A percentile compares a stretch with the other conserved stretches of the same genome.
These are phyloP conservation scores for Cyclotella kingstonii DNA, from an alignment of 108 stramenopile species.

Conservation along the genomic window DNA sequence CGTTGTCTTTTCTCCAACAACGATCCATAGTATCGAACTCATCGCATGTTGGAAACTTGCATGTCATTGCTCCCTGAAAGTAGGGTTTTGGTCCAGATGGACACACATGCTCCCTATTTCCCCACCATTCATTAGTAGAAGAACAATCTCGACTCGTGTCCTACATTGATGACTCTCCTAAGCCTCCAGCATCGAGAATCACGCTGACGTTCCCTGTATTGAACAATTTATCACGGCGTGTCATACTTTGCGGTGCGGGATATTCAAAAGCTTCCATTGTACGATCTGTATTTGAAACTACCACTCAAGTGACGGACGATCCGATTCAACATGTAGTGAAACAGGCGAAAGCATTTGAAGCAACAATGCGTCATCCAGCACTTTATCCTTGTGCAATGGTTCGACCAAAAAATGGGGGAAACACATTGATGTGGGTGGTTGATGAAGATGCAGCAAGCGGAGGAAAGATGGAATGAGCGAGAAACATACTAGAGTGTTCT, in stretches of 20 bases:
- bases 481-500: too few species aligned
- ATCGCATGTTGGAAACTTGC: too few species aligned
- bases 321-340: background rate
- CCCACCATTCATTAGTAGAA: slow-evolving; percentile 75
- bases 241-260: slow-evolving; percentile 85
- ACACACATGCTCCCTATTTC: slow-evolving; percentile 95
- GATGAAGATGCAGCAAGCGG: slow-evolving; percentile 62
- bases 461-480: too few species aligned
- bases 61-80: too few species aligned
- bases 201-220: slow-evolving; percentile 88
- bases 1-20: background rate
- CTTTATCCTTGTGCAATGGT: slow-evolving; percentile 81
- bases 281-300: slow-evolving; percentile 42
- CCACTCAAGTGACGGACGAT: background rate
- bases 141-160: slow-evolving; percentile 68
- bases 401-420: slow-evolving; percentile 32
- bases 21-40: background rate
- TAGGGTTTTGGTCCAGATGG: slow-evolving; percentile 95
- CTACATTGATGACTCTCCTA: slow-evolving; percentile 91
- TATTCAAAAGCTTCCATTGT: slow-evolving; percentile 67
- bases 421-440: slow-evolving; percentile 69
- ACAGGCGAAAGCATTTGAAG: slow-evolving; percentile 11
- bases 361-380: slow-evolving; percentile 46
- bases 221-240: slow-evolving; percentile 58
- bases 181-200: slow-evolving; percentile 91